Evolutionary conservation across 352 stramenopile species (phyloP).

Genomic region (Blastocystis sp.): DNA sequence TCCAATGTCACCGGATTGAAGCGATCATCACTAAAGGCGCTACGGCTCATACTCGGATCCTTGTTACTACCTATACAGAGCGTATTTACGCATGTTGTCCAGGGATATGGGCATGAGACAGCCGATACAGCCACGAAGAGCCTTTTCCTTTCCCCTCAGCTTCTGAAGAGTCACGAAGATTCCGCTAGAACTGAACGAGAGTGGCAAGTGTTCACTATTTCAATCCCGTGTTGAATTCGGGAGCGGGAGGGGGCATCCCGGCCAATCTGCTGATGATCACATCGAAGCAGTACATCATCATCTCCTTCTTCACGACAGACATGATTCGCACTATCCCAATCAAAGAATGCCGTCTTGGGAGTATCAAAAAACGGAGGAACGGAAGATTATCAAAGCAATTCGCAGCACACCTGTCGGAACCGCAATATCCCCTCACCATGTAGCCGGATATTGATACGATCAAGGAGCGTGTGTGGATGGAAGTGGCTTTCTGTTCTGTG

Average conservation of each 20-base stretch:
- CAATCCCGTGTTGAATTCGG: conserved; percentile 60
- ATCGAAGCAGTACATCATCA: conserved; percentile 70
- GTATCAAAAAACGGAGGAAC: conserved; percentile 18
- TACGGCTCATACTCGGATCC: not conserved
- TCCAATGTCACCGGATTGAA: conserved; percentile 51
- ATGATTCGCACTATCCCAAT: conserved; percentile 20
- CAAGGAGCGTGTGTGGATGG: conserved; percentile 59
- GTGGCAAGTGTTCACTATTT: conserved; percentile 55
- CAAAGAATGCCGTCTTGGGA: conserved; percentile 35
- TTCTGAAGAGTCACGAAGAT: conserved; percentile 69
- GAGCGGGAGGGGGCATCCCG: not conserved
- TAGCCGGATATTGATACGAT: conserved; percentile 39
- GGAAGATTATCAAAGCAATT: conserved; percentile 7
- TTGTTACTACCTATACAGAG: conserved; percentile 41
- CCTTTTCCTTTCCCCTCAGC: not conserved
- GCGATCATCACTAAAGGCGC: conserved; percentile 60
- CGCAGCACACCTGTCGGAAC: not conserved
- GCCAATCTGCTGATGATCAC: conserved; percentile 62
- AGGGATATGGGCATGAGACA: conserved; percentile 53
- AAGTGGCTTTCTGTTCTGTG: not conserved
- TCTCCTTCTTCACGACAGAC: conserved; percentile 68
- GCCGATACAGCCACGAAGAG: conserved; percentile 66
- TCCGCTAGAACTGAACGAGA: not conserved
- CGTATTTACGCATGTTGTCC: conserved; percentile 58
- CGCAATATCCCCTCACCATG: not conserved